Conservation (phyloP, 352 stramenopile species). For the Phytopythium ostracodes region DNA sequence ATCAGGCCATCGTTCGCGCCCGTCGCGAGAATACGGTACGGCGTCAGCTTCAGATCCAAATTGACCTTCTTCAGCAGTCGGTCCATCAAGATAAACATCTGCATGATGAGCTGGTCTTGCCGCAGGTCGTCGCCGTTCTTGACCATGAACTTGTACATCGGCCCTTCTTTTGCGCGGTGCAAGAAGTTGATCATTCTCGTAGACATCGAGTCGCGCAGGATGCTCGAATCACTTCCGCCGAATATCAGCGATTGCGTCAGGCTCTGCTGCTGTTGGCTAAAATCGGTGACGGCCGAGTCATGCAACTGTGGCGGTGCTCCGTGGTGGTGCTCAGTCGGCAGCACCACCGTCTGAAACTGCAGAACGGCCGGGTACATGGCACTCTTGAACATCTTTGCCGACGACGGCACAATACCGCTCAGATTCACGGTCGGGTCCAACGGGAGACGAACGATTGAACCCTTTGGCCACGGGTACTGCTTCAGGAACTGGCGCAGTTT, state of each 20-base stretch:
- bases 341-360: conserved; percentile 90
- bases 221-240: conserved; percentile 41
- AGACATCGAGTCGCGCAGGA: conserved; percentile 68
- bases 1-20: conserved; percentile 92
- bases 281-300: conserved; percentile 15
- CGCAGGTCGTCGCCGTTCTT: conserved; percentile 99
- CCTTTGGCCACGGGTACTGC: conserved; percentile 76
- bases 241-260: conserved; percentile 50
- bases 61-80: conserved; percentile 98
- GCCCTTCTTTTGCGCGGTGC: conserved; percentile 78
- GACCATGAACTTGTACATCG: conserved; percentile 97
- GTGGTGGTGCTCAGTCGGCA: conserved; percentile 34
- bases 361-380: conserved; percentile 97
- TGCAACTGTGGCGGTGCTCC: conserved; percentile 6
- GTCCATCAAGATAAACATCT: conserved; percentile 99
- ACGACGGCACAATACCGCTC: conserved; percentile 88
- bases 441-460: conserved; percentile 79
- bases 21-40: conserved; percentile 92
- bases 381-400: conserved; percentile 97
- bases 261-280: conserved; percentile 13
- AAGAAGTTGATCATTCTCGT: conserved; percentile 73
- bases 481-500: conserved; percentile 90
- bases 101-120: conserved; percentile 99
- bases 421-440: conserved; percentile 83
- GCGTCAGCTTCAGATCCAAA: conserved; percentile 96